A percentile compares a stretch with the other conserved stretches of the same genome.
Evolutionary conservation across 768 basidiomycete genomes (phyloP).

Genomic region (Russula emetica): DNA sequence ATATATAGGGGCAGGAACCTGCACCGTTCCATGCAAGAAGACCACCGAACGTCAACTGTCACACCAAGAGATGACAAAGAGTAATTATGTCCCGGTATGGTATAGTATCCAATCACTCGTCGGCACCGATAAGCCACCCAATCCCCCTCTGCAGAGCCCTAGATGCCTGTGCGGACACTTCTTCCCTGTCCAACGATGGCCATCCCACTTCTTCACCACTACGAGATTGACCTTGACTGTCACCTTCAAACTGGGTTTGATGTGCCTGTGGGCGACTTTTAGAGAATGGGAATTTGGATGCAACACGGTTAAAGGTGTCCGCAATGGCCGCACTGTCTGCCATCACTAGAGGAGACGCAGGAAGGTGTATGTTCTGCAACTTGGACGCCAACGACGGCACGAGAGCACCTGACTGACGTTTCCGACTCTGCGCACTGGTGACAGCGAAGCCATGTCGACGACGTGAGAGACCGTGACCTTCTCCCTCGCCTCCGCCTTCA

Average conservation of each 20-base stretch:
- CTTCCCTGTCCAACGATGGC: conserved; percentile 45
- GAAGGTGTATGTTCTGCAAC: conserved; percentile 64
- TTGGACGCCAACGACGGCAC: conserved; percentile 50
- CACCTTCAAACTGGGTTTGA: conserved; percentile 54
- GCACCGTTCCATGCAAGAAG: too few species aligned
- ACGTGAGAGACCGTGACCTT: conserved; percentile 29
- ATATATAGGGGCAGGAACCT: too few species aligned
- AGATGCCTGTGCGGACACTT: conserved; percentile 70
- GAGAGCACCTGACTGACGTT: conserved; percentile 12
- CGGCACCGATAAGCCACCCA: conserved; percentile 92
- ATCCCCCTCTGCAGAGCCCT: conserved; percentile 84
- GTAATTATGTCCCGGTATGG: background rate
- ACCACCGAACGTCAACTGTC: background rate
- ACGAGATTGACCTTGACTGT: conserved; percentile 37
- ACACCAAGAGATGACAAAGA: background rate
- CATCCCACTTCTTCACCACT: conserved; percentile 36
- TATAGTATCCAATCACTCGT: conserved; percentile 39
- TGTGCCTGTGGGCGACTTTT: conserved; percentile 36
- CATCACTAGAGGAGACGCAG: conserved; percentile 60
- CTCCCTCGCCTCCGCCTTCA: conserved; percentile 39
- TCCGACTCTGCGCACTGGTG: background rate
- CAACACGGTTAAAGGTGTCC: conserved; percentile 66
- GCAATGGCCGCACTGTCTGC: conserved; percentile 80
- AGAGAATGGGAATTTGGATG: conserved; percentile 23
- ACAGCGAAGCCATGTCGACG: conserved; percentile 19